Conservation (phyloP, 2,329 filamentous ascomycete species). For the Diplocarpon mali region DNA sequence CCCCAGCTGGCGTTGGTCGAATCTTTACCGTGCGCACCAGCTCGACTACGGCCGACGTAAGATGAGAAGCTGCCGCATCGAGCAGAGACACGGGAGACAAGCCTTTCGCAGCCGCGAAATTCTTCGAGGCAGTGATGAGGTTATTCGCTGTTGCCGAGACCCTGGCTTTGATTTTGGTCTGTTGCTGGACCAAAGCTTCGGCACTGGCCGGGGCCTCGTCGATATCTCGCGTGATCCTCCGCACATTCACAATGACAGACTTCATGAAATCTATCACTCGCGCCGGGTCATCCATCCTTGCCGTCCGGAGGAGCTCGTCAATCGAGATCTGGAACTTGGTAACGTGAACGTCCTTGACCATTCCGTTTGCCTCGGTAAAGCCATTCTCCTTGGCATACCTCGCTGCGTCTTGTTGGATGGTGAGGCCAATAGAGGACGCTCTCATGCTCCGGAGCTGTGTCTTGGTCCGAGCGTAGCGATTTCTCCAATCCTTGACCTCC, state of each 20-base stretch:
- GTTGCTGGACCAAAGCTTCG: constrained; percentile 41
- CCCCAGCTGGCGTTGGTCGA: constrained; percentile 58
- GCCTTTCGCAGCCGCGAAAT: constrained; percentile 72
- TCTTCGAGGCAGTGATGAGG: constrained; percentile 88
- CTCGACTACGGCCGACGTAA: constrained; percentile 78
- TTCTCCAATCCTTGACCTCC: constrained; percentile 83
- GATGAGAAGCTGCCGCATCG: constrained; percentile 85
- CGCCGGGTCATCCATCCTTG: constrained; percentile 61
- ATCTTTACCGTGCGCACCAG: constrained; percentile 78
- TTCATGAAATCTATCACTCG: constrained; percentile 80
- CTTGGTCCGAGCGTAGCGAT: constrained; percentile 78
- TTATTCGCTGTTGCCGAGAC: constrained; percentile 94
- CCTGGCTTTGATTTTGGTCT: constrained; percentile 62
- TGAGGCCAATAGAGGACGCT: constrained; percentile 66
- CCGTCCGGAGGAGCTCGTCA: constrained; percentile 74
- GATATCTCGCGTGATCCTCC: constrained; percentile 75
- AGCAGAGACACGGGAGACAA: constrained; percentile 87
- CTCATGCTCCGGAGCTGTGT: constrained; percentile 75
- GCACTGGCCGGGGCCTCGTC: constrained; percentile 45
- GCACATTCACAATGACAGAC: constrained; percentile 68
- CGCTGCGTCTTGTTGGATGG: constrained; percentile 58
- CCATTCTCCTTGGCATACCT: constrained; percentile 54
- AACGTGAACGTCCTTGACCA: constrained; percentile 84
- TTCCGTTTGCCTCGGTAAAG: constrained; percentile 59
- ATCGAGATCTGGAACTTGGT: constrained; percentile 93